A percentile compares a stretch with the other conserved stretches of the same genome.
Conservation (phyloP, 169 alveolate genomes). For the Cryptosporidium meleagridis region DNA sequence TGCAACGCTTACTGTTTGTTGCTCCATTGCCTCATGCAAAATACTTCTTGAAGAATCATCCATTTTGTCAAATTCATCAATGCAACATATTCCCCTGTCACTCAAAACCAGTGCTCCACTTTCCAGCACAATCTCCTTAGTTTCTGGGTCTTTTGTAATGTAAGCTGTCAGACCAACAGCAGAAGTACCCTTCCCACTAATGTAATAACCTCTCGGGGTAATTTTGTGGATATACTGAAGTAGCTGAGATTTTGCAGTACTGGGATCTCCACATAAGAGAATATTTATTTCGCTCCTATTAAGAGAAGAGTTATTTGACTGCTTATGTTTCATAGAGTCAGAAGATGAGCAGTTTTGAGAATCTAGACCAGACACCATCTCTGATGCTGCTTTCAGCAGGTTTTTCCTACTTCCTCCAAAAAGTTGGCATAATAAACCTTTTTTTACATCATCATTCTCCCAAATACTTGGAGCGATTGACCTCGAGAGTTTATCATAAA, state of each 20-base stretch:
- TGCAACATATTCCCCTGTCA: conserved; percentile 99
- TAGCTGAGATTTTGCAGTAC: conserved; percentile 98
- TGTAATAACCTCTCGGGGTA: conserved; percentile 95
- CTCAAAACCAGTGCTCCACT: conserved; percentile 99
- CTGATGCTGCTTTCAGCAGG: conserved; percentile 62
- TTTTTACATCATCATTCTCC: conserved; percentile 95
- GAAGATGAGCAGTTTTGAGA: background rate
- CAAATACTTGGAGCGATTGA: conserved; percentile 98
- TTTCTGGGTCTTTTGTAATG: conserved; percentile 96
- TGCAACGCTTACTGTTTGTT: conserved; percentile 98
- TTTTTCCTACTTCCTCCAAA: conserved; percentile 95
- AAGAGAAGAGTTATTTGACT: conserved; percentile 7
- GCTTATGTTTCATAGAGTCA: background rate
- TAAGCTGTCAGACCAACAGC: conserved; percentile 99
- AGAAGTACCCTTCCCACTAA: conserved; percentile 97
- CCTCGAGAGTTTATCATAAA: conserved; percentile 92
- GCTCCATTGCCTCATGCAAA: conserved; percentile 99
- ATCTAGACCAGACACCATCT: conserved; percentile 13
- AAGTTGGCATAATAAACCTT: conserved; percentile 95
- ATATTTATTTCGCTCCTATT: conserved; percentile 95
- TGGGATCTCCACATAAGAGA: conserved; percentile 99
- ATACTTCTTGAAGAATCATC: conserved; percentile 97
- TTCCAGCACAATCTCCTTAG: conserved; percentile 96
- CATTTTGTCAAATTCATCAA: conserved; percentile 99
- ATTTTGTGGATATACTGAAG: conserved; percentile 94